Evolutionary conservation across 441 rosid genomes (phyloP), one percentile per base, ranked within the genome.

Genomic region (Erysimum cheiri): DNA sequence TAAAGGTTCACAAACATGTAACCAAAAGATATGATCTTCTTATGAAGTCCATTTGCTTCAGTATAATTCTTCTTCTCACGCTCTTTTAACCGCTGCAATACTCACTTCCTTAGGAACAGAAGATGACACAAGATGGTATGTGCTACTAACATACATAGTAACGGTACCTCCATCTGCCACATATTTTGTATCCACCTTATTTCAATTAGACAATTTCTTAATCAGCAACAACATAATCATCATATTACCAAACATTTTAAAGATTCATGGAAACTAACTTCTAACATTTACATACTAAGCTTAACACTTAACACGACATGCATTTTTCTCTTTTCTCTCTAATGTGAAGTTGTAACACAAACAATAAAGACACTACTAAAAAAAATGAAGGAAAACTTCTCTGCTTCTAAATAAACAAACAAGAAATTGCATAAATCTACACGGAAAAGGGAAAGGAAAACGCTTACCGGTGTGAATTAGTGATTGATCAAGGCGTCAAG

Each of bases 111-210:
- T 71, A 1, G 98, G 97, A 49, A 94, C 77, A n/a, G 57, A 65
- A 0, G 87, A 67, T 10, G 96, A 85, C 77, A 90, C 98, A 57
- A 85, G 40, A 0, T 91, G 84, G 24, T 85, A 87, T 8, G 69
- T 50, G 4, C 84, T 71, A 63, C 83, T 85, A 35, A 90, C 97
- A 37, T 91, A 92, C 47, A 86, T 96, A 11, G 87, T 76, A 17
- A 94, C 70, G 0, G 91, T 85, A 69, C 92, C 98, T 33, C 98
- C 97, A 81, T 94, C 99, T 2, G 94, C 19, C 41, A 92, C 80
- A 54, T 90, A 84, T 77, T 74, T 88, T 28, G 84, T 72, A 77
- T 88, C 98, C 74, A 94, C 91, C 99, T 94, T 43, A 76, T 74
- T 73, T 67, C 62, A 64, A 69, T 57, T 26, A 43, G 14, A 10